These are phyloP conservation scores for Tetradesmus obliquus DNA, from an alignment of 139 green algal species.

Conservation along the genomic window DNA sequence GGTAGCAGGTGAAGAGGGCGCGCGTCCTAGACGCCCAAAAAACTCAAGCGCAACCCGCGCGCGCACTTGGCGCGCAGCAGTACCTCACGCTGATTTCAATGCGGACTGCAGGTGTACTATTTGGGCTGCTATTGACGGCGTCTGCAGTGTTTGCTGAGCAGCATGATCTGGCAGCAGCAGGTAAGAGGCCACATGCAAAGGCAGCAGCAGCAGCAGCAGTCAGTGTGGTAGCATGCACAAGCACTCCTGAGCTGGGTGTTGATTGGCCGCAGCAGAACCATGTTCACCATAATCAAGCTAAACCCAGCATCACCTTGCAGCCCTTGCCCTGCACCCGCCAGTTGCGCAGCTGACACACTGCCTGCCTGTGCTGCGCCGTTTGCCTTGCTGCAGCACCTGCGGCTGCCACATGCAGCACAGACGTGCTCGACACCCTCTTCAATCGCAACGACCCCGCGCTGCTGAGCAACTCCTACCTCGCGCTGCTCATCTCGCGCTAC, in stretches of 20 bases:
- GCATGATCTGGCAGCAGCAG: neutral
- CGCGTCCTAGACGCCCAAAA: too few relatives aligned
- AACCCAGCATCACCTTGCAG: too few relatives aligned
- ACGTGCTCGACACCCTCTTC: slow-evolving; percentile 16
- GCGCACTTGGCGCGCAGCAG: neutral
- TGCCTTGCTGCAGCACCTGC: neutral
- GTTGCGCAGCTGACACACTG: too few relatives aligned
- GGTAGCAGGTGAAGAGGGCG: neutral
- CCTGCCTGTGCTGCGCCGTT: neutral
- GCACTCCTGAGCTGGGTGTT: neutral
- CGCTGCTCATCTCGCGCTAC: slow-evolving; percentile 20
- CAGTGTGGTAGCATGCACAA: neutral
- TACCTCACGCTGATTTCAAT: neutral
- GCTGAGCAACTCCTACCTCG: slow-evolving; percentile 12
- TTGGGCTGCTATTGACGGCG: neutral
- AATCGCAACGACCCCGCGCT: neutral
- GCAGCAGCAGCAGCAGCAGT: slow-evolving; percentile 5
- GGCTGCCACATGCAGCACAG: neutral
- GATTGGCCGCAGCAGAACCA: too few relatives aligned
- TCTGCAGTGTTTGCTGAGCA: neutral
- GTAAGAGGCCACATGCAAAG: neutral
- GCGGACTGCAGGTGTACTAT: neutral
- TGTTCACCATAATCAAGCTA: too few relatives aligned
- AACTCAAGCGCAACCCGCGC: too few relatives aligned
- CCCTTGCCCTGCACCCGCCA: too few relatives aligned